Conservation (phyloP, 306 rosid species). For the peach (Prunus persica) region Prunus_persica_NCBIv2 NC_034009.1:23939001-23939500, state of each 20-base stretch:
- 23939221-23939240: slow-evolving; percentile 67
- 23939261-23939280: slow-evolving; percentile 96
- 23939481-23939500: not conserved
- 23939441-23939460: slow-evolving; percentile 1
- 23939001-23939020: slow-evolving; percentile 43
- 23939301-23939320: not conserved
- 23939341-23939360: slow-evolving; percentile 4
- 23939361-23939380: slow-evolving; percentile 34
- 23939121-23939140: not conserved
- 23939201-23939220: slow-evolving; percentile 84
- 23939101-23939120: slow-evolving; percentile 9
- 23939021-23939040: slow-evolving; percentile 61
- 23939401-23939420: slow-evolving; percentile 90
- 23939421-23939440: slow-evolving; percentile 57
- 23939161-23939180: slow-evolving; percentile 93
- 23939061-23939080: slow-evolving; percentile 11
- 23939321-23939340: not conserved
- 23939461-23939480: not conserved
- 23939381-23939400: slow-evolving; percentile 87
- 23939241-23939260: slow-evolving; percentile 78
- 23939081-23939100: not conserved
- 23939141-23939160: slow-evolving; percentile 73
- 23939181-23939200: slow-evolving; percentile 95
- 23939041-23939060: slow-evolving; percentile 64
- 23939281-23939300: slow-evolving; percentile 49